Percentiles rank a stretch among this genome's conserved stretches.
These are phyloP conservation scores for Kodamaea derodonti DNA, from an alignment of 1,139 yeast genomes.

Conservation along the genomic window DNA sequence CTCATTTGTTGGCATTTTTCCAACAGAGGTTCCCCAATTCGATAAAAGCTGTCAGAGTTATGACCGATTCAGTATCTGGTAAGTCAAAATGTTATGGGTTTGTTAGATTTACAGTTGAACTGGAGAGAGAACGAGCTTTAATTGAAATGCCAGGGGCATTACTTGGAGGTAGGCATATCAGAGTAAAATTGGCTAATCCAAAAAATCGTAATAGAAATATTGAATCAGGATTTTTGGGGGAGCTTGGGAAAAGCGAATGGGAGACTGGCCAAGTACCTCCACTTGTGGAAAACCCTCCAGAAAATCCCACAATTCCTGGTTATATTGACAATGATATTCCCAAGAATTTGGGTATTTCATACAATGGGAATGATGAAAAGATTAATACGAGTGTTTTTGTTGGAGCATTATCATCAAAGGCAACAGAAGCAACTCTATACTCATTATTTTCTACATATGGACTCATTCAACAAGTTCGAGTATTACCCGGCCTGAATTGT, in stretches of 20 bases:
- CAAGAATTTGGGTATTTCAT: background rate
- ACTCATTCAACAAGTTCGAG: constrained; percentile 75
- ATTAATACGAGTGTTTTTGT: constrained; percentile 92
- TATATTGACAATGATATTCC: background rate
- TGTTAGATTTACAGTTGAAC: constrained; percentile 62
- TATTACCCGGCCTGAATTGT: constrained; percentile 90
- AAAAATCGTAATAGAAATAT: background rate
- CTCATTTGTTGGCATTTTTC: constrained; percentile 62
- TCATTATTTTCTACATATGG: constrained; percentile 83
- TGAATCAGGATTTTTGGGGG: background rate
- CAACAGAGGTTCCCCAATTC: constrained; percentile 59
- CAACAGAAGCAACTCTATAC: constrained; percentile 71
- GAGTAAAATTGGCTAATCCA: constrained; percentile 60
- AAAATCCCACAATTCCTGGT: background rate
- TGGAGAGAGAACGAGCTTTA: constrained; percentile 61
- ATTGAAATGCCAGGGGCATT: constrained; percentile 72
- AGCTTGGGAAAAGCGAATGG: background rate
- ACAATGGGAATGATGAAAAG: constrained; percentile 47
- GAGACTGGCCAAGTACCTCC: background rate
- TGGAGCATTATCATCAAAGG: constrained; percentile 79
- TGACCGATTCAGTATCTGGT: constrained; percentile 73
- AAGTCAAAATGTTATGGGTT: constrained; percentile 75
- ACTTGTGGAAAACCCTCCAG: background rate
- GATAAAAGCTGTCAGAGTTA: constrained; percentile 64
- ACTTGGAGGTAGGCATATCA: constrained; percentile 69